These are phyloP conservation scores for Gentiana macrophylla DNA, from an alignment of 257 asterid species.

Conservation along the genomic window DNA sequence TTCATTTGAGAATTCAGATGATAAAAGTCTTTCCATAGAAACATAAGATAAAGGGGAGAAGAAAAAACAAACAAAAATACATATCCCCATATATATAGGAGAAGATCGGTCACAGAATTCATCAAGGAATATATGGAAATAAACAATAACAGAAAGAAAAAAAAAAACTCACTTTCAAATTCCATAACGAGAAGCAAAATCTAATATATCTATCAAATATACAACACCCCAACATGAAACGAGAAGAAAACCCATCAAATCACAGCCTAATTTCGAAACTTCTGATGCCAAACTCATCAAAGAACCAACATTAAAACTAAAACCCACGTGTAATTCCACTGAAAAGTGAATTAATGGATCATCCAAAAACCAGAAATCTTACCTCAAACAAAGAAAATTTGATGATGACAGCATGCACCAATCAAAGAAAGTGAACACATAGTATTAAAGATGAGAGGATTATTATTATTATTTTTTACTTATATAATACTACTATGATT, in stretches of 20 bases:
- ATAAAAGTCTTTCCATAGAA: too few relatives aligned
- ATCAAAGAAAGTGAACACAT: conserved; percentile 1
- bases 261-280: conserved; percentile 11
- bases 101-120: background rate
- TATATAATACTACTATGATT: conserved; percentile 2
- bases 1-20: background rate
- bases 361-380: conserved; percentile 8
- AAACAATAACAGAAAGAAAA: background rate
- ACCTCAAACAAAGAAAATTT: conserved; percentile 8
- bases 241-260: conserved; percentile 10
- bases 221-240: conserved; percentile 4
- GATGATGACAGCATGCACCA: conserved; percentile 1
- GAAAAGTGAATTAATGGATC: conserved; percentile 13
- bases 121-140: background rate
- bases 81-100: too few relatives aligned
- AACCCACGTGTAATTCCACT: conserved; percentile 18
- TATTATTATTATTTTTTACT: too few relatives aligned
- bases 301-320: conserved; percentile 12
- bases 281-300: conserved; percentile 18
- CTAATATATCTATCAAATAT: conserved; percentile 16
- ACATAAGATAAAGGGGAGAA: too few relatives aligned
- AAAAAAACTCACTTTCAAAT: conserved; percentile 2
- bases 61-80: too few relatives aligned
- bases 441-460: conserved; percentile 4
- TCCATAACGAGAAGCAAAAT: conserved; percentile 20